Evolutionary conservation across 495 filamentous ascomycete species (phyloP), one percentile per base, ranked within the genome.

Genomic region (Sporormia fimetaria): DNA sequence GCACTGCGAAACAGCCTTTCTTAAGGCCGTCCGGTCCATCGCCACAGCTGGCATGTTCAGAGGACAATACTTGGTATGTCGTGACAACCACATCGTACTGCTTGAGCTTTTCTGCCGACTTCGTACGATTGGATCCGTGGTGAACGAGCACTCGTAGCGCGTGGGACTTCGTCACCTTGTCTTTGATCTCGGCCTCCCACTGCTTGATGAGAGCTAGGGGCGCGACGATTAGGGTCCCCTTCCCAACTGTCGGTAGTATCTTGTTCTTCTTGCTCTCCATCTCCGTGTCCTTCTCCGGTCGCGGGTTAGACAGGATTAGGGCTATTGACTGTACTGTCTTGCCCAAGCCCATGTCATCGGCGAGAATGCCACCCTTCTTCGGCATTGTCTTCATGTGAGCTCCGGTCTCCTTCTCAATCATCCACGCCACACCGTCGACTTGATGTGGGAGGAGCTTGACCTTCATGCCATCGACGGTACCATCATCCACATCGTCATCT

Each of bases 61-160:
- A 94, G 10, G 87, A 83, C 2, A 98, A 66, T 27, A 88, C 88
- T 47, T 94, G 84, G 51, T 95, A 98, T 1, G 90, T 98, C 0
- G 90, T 96, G 51, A 98, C 92, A 28, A 98, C 92, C 4, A 98
- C 83, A 57, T 98, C 90, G 55, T 93, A 94, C 37, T 73, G 72
- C 51, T 77, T 78, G 22, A 98, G 65, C 15, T 82, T 76, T 32
- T 71, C 66, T 44, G 74, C 73, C 3, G 75, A 67, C 53, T 94
- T 95, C 2, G 85, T 81, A 3, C 90, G 81, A 37, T 76, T 73
- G 2, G 83, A 71, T 4, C 90, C 90, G 53, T 98, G 90, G 53
- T 98, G 93, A 16, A 98, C 75, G 45, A 74, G 78, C 6, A 98
- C 87, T 40, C 76, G 73, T 15, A 94, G 66, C 46, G 56, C 69